Conservation (phyloP, 225 moss, liverwort and hornwort species). For the Anthoceros angustus region DNA sequence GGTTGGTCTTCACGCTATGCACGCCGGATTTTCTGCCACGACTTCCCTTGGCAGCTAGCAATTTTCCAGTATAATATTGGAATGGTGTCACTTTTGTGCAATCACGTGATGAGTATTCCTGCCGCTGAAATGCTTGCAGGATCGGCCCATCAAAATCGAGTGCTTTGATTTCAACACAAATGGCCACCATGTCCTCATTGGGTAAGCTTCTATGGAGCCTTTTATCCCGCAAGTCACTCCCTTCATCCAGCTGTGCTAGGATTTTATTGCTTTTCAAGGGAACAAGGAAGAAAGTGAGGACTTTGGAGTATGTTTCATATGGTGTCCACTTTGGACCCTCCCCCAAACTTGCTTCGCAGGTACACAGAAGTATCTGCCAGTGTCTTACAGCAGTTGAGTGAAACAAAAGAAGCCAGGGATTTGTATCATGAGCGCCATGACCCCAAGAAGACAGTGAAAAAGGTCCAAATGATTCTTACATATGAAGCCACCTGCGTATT, state of each 20-base stretch:
- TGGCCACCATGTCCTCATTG: constrained; percentile 68
- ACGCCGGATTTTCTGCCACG: neutral
- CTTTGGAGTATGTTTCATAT: too few species aligned
- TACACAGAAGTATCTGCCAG: neutral
- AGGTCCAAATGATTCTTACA: neutral
- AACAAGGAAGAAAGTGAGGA: too few species aligned
- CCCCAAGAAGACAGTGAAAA: neutral
- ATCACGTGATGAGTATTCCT: neutral
- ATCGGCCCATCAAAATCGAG: constrained; percentile 42
- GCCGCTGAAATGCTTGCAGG: constrained; percentile 9
- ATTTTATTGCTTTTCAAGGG: too few species aligned
- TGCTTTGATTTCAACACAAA: constrained; percentile 52
- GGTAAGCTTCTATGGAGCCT: constrained; percentile 12
- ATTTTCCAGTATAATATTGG: too few species aligned
- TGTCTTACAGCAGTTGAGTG: neutral
- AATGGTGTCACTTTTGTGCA: too few species aligned
- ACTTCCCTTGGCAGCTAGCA: neutral
- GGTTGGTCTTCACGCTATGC: constrained; percentile 11
- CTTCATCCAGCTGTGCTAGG: too few species aligned
- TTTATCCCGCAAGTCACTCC: neutral
- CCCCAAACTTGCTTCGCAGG: neutral
- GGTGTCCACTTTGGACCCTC: too few species aligned
- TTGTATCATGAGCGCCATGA: neutral
- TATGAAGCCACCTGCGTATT: neutral
- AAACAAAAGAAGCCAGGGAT: neutral